Conservation (phyloP, 2,329 filamentous ascomycete genomes). For the Colletotrichum endophyticum region DNA sequence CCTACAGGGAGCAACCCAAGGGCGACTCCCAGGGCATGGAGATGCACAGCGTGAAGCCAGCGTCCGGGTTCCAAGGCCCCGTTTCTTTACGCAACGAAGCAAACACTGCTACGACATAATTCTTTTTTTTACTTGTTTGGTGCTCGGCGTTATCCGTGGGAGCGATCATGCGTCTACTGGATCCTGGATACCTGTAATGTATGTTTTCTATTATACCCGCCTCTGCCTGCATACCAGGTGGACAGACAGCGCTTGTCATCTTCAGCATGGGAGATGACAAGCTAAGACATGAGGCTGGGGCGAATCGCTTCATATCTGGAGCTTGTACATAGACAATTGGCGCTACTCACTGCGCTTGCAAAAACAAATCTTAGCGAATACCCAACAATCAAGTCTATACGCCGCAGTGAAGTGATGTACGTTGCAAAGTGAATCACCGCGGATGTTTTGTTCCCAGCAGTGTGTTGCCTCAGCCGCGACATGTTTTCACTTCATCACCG, state of each 20-base stretch:
- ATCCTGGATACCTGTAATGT: constrained; percentile 24
- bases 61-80: constrained; percentile 59
- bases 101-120: constrained; percentile 14
- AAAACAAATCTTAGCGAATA: not conserved
- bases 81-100: constrained; percentile 44
- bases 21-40: constrained; percentile 65
- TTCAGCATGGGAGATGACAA: not conserved
- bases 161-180: constrained; percentile 11
- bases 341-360: constrained; percentile 1
- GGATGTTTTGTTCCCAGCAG: rapidly evolving
- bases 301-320: not conserved
- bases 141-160: constrained; percentile 6
- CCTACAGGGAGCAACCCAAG: constrained; percentile 42
- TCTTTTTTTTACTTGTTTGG: not conserved
- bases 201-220: constrained; percentile 22
- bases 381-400: not conserved
- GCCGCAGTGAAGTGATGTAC: not conserved
- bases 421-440: not conserved
- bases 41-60: constrained; percentile 69
- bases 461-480: not conserved
- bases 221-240: not conserved
- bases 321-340: constrained; percentile 7
- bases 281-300: not conserved
- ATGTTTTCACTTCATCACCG: not conserved
- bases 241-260: not conserved